Evolutionary conservation across 2,329 filamentous ascomycete species (phyloP), one percentile per base, ranked within the genome.

Genomic region (Colletotrichum lentis): DNA sequence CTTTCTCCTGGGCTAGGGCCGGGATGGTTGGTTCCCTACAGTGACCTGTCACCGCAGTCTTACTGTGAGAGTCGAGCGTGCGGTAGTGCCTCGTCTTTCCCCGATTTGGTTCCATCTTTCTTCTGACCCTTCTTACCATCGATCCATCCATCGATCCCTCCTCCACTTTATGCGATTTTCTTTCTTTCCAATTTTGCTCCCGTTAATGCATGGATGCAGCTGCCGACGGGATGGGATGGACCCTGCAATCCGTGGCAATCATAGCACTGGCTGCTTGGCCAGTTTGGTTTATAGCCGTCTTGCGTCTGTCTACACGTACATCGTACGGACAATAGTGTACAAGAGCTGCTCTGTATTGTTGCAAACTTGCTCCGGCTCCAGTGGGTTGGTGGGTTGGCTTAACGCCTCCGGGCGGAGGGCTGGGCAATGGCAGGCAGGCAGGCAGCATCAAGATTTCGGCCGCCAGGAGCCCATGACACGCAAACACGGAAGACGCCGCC

Each of bases 161-260:
- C 18, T 53, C 27, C 50, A 12, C 50, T n/a, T 22, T 35, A 22
- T 6, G 7, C 35, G n/a, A n/a, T 47, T 46, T 64, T 35, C 20
- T 43, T 47, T 64, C 37, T 64, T 22, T 24, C 24, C 62, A 65
- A 69, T 61, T 68, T 65, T 68, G 62, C 65, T 56, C 54, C 31
- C 11, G 56, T 69, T 56, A 69, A 69, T 69, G 66, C 66, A 65
- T n/a, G n/a, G n/a, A n/a, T 24, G 31, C 31, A 35, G 27, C 27
- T 8, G 27, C 27, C 27, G 27, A 31, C 7, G 27, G 27, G 27
- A 31, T 31, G 27, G 27, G 27, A 31, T 50, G 47, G 31, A 41
- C 22, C 27, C 61, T 7, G 18, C 39, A 22, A 22, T 31, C 55
- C 63, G 49, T 49, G 27, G n/a, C n/a, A 47, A 39, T 41, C 35